Base-by-base conservation (phyloP, 306 rosid genomes). In the Sphenostylis stenocarpa region DNA sequence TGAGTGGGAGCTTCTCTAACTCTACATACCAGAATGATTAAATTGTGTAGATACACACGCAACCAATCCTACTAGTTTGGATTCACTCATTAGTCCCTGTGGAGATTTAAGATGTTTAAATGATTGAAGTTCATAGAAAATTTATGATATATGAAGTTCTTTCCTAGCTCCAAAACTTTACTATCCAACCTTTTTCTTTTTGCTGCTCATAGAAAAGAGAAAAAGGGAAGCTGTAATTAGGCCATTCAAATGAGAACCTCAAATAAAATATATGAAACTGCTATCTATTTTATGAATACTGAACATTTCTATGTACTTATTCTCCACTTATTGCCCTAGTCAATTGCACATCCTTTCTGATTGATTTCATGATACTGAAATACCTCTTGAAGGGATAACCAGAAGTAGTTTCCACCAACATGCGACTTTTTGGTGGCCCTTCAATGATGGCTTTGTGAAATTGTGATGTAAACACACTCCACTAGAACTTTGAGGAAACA, bases 1-100 rank as follows among this genome's bases (percentile, higher is more conserved):
- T 48, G 98, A 90, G 43, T 95, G 98, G 98, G 97, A 92, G 88
- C 79, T 95, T 85, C 84, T 95, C 39, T 92, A 89, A 62, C 13
- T 33, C 68, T 36, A 8, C 84, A 56, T n/a, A 23, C 72, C 79
- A 24, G 19, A 9, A 66, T 72, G 70, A 70, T 31, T 11, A 19
- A 77, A 66, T 15, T 70, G 41, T 82, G 86, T 82, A 79, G 58
- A 84, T 80, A 73, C 63, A 39, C 38, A 73, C 57, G 31, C 26
- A 38, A 36, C 31, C 58, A 41, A 29, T 77, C 31, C 51, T 9
- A 12, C 41, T 34, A 44, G 28, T 65, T 76, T 84, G 58, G 14
- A 47, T 36, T 69, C 84, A 48, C 70, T 72, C 56, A 49, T 21
- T 56, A 69, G 44, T 79, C 72, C 28, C 52, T 56, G 21, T 45